Base-by-base conservation (phyloP, 2,329 filamentous ascomycete genomes). In the Scedosporium apiospermum region DNA sequence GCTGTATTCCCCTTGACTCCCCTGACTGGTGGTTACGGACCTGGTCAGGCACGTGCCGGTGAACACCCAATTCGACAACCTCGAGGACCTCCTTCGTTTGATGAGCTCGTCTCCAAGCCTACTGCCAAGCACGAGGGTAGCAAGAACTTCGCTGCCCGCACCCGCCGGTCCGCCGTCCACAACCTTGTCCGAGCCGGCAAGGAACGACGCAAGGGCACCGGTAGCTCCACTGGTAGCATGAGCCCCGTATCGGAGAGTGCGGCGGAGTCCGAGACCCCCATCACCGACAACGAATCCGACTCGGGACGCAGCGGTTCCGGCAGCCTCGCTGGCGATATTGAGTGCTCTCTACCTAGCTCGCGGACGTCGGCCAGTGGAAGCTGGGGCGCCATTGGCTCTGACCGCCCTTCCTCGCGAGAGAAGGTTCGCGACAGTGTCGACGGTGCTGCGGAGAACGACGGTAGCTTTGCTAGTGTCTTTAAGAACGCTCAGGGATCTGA, bases 41-140 rank as follows among this genome's bases (percentile, higher is more conserved):
- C 95, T 63, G 95, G 95, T 62, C 93, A 97, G 74, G 90, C 82
- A 64, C 91, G 95, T 72, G 92, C 92, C 71, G 95, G 95, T 68
- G 95, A 98, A 77, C 95, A 99, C 72, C 95, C 95, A 7, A 78
- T 91, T 61, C 92, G 95, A 64, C 95, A 99, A 76, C 95, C 95
- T 61, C 91, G 92, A 66, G 93, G 93, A 4, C 95, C 95, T 26
- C 95, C 95, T 14, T 87, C 90, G 14, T 82, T 98, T 60, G 95
- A 99, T 68, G 95, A 99, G 77, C 86, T 99, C 64, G 85, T 88
- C 70, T 83, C 88, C 21, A 95, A 93, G 77, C 95, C 95, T 1
- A 98, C 93, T 7, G 88, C 91, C 67, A 96, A 92, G 78, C 86
- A 93, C 66, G 93, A 98, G 74, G 95, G 93, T 26, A 97, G 93